Evolutionary conservation across 2,329 filamentous ascomycete genomes (phyloP).

Genomic region (Coleophoma eucalyptorum): DNA sequence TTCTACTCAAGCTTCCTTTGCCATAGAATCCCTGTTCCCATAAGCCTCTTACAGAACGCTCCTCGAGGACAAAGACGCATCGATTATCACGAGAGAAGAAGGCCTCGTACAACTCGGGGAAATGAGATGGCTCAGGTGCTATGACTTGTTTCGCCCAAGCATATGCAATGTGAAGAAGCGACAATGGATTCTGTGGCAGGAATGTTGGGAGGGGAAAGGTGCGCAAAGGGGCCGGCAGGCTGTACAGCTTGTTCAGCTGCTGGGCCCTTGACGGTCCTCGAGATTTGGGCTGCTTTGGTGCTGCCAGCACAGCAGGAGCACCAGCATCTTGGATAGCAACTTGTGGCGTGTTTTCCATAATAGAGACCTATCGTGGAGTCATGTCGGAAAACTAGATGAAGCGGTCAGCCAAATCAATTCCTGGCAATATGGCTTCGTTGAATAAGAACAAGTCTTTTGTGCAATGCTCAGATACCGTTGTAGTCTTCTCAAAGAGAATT

Average conservation of each 20-base stretch:
- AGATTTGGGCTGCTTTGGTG: slow-evolving; percentile 11
- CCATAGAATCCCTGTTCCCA: slow-evolving; percentile 99
- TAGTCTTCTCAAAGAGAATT: slow-evolving; percentile 71
- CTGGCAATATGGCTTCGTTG: background rate
- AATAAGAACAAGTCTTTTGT: slow-evolving; percentile 18
- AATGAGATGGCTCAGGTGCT: slow-evolving; percentile 59
- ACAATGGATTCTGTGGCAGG: slow-evolving; percentile 89
- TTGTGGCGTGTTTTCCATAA: background rate
- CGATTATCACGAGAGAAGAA: slow-evolving; percentile 79
- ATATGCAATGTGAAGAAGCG: slow-evolving; percentile 74
- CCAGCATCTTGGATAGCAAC: slow-evolving; percentile 1
- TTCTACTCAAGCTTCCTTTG: slow-evolving; percentile 87
- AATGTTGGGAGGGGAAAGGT: slow-evolving; percentile 83
- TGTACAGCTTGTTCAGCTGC: slow-evolving; percentile 70
- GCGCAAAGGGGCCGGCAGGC: slow-evolving; percentile 73
- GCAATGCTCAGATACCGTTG: slow-evolving; percentile 89
- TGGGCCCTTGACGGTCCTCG: slow-evolving; percentile 28
- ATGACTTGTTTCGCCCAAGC: slow-evolving; percentile 73
- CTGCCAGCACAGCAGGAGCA: background rate
- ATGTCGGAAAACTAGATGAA: background rate
- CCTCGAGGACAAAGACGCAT: slow-evolving; percentile 80
- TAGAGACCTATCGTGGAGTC: background rate
- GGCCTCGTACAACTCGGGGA: slow-evolving; percentile 62
- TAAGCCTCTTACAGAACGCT: slow-evolving; percentile 69
- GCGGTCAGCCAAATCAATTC: background rate